A percentile compares a stretch with the other conserved stretches of the same genome.
These are phyloP conservation scores for Neurospora discreta DNA, from an alignment of 495 filamentous ascomycete genomes.

Conservation along the genomic window DNA sequence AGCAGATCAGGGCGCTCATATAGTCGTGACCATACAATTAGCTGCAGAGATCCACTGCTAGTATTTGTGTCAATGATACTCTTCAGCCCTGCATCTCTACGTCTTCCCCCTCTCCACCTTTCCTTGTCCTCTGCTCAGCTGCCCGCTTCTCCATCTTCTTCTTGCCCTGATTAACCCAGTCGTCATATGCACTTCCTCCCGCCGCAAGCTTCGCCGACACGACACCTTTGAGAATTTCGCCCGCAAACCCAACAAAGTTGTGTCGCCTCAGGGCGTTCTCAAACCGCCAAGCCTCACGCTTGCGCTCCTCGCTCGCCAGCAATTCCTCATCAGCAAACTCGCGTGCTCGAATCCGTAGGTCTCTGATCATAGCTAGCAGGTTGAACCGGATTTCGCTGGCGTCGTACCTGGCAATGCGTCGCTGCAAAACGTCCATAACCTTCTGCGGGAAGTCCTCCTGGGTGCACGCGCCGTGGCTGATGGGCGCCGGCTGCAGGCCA, in stretches of 20 bases:
- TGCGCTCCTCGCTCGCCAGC: slow-evolving; percentile 69
- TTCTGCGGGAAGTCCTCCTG: slow-evolving; percentile 61
- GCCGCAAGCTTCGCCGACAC: slow-evolving; percentile 55
- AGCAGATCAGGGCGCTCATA: not conserved
- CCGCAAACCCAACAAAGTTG: slow-evolving; percentile 94
- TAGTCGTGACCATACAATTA: not conserved
- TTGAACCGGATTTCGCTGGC: slow-evolving; percentile 88
- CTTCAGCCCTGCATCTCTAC: slow-evolving; percentile 33
- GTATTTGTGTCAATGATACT: not conserved
- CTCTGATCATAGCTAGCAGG: slow-evolving; percentile 80
- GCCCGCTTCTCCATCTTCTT: slow-evolving; percentile 56
- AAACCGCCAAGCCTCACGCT: slow-evolving; percentile 80
- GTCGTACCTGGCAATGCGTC: slow-evolving; percentile 77
- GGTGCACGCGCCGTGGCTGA: slow-evolving; percentile 69
- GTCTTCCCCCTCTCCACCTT: slow-evolving; percentile 28
- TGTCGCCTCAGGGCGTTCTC: slow-evolving; percentile 89
- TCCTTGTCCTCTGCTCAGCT: slow-evolving; percentile 32
- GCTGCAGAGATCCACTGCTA: not conserved
- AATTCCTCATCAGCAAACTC: slow-evolving; percentile 76
- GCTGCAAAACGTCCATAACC: slow-evolving; percentile 77
- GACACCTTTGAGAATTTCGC: slow-evolving; percentile 81
- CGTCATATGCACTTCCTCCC: slow-evolving; percentile 53
- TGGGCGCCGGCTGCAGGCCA: slow-evolving; percentile 84
- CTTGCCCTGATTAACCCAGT: slow-evolving; percentile 73
- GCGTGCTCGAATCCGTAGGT: slow-evolving; percentile 60